These are phyloP conservation scores for Paramyrothecium roridum DNA, from an alignment of 2,329 filamentous ascomycete species.

Conservation along the genomic window DNA sequence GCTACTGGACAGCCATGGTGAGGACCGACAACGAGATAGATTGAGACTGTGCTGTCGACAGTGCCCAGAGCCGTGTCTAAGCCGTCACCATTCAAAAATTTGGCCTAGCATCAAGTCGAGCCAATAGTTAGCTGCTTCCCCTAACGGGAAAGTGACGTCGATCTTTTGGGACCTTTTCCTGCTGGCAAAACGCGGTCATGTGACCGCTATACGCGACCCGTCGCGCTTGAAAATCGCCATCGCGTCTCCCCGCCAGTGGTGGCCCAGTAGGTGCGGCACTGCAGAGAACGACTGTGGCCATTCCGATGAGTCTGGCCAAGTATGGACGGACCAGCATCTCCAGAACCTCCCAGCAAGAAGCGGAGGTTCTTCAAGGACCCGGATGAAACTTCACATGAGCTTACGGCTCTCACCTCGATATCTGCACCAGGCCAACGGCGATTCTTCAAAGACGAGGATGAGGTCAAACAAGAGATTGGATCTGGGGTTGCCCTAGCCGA, in stretches of 20 bases:
- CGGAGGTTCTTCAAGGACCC: constrained; percentile 33
- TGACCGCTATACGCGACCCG: constrained; percentile 34
- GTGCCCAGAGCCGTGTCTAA: background rate
- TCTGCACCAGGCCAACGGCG: constrained; percentile 15
- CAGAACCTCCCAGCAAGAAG: constrained; percentile 44
- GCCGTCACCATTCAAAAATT: background rate
- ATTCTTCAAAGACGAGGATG: constrained; percentile 20
- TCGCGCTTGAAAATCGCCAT: constrained; percentile 23
- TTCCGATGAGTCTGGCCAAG: constrained; percentile 10
- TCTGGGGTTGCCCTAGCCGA: constrained; percentile 8
- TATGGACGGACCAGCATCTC: constrained; percentile 36
- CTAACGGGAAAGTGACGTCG: constrained; percentile 2
- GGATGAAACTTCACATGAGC: constrained; percentile 24
- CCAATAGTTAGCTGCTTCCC: background rate
- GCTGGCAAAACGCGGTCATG: constrained; percentile 29
- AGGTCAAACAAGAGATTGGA: constrained; percentile 14
- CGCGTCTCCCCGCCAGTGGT: constrained; percentile 33
- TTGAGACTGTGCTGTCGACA: background rate
- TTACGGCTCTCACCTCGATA: constrained; percentile 16
- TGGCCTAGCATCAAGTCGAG: background rate
- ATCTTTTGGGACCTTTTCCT: background rate
- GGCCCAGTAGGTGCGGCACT: background rate
- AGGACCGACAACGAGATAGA: constrained; percentile 8
- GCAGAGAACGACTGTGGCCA: background rate
- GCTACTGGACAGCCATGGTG: constrained; percentile 1